phyloP scores from a whole-genome alignment of 2,329 filamentous ascomycete genomes.

The Neonectria neomacrospora region DNA sequence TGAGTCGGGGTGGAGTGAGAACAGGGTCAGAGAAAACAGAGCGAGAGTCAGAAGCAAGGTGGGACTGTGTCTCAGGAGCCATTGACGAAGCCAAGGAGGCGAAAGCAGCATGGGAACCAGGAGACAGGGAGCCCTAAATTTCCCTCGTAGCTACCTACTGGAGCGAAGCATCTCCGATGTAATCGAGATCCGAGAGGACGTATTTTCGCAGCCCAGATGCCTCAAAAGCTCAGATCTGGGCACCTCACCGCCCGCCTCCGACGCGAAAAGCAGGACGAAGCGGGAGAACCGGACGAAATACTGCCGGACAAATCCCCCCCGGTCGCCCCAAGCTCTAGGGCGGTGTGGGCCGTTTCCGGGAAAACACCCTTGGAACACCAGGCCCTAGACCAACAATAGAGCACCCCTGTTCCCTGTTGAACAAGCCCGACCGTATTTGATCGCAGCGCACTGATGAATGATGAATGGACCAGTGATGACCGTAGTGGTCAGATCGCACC shows the following conservation, averaged over 20 bases:
- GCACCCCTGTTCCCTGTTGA: conserved; percentile 4
- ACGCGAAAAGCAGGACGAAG: background rate
- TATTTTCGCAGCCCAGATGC: too few species aligned
- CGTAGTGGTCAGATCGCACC: conserved; percentile 31
- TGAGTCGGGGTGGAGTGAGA: background rate
- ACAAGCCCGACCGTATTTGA: too few species aligned
- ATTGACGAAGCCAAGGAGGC: too few species aligned
- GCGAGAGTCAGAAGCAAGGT: too few species aligned
- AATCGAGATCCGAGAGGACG: background rate
- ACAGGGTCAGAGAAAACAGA: too few species aligned
- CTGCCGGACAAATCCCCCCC: conserved; percentile 30
- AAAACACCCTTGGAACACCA: background rate
- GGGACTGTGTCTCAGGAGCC: too few species aligned
- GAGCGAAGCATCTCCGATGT: too few species aligned
- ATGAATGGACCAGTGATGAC: background rate
- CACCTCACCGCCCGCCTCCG: conserved; percentile 24
- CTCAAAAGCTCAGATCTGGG: background rate
- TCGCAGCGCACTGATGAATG: background rate
- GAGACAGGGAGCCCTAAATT: too few species aligned
- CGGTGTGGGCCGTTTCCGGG: conserved; percentile 21
- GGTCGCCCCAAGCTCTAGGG: conserved; percentile 6
- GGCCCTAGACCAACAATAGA: background rate
- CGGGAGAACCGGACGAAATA: conserved; percentile 11
- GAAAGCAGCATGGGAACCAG: background rate
- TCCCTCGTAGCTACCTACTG: too few species aligned